A percentile compares a stretch with the other conserved stretches of the same genome.
Conservation (phyloP, 176 grass and related monocot genomes). For the Sorghum bicolor region DNA sequence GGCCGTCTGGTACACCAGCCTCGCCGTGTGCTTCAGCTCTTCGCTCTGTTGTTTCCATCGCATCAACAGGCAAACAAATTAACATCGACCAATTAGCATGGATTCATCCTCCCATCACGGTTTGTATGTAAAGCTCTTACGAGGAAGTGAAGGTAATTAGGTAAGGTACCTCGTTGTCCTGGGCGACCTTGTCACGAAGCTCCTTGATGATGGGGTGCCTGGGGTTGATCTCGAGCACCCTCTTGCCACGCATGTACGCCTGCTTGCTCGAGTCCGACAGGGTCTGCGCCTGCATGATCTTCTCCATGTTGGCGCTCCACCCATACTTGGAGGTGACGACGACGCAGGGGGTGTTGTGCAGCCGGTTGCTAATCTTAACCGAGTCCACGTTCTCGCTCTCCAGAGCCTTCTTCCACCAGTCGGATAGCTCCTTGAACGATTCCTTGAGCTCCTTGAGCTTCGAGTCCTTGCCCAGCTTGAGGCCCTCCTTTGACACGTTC, state of each 20-base stretch:
- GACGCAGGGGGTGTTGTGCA: conserved; percentile 77
- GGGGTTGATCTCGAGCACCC: conserved; percentile 92
- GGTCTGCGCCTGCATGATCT: conserved; percentile 96
- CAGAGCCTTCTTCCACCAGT: conserved; percentile 92
- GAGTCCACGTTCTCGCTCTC: conserved; percentile 82
- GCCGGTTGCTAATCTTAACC: conserved; percentile 87
- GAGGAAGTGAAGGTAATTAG: too few species aligned
- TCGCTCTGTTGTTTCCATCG: conserved; percentile 37
- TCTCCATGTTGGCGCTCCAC: conserved; percentile 99
- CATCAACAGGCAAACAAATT: background rate
- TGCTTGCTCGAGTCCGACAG: conserved; percentile 81
- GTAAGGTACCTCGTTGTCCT: conserved; percentile 60
- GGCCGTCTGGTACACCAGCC: conserved; percentile 85
- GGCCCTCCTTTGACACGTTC: conserved; percentile 96
- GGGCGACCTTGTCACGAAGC: conserved; percentile 78
- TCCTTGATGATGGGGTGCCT: conserved; percentile 97
- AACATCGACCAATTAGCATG: background rate
- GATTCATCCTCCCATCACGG: background rate
- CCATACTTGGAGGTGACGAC: conserved; percentile 87
- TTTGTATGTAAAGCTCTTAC: background rate
- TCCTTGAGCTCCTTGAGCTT: conserved; percentile 97
- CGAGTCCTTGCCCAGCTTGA: conserved; percentile 90
- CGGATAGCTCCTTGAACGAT: conserved; percentile 86
- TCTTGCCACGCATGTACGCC: conserved; percentile 89
- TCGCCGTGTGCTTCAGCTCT: conserved; percentile 63